These are phyloP conservation scores for Solanum okadae DNA, from an alignment of 257 asterid species.

Conservation along the genomic window DNA sequence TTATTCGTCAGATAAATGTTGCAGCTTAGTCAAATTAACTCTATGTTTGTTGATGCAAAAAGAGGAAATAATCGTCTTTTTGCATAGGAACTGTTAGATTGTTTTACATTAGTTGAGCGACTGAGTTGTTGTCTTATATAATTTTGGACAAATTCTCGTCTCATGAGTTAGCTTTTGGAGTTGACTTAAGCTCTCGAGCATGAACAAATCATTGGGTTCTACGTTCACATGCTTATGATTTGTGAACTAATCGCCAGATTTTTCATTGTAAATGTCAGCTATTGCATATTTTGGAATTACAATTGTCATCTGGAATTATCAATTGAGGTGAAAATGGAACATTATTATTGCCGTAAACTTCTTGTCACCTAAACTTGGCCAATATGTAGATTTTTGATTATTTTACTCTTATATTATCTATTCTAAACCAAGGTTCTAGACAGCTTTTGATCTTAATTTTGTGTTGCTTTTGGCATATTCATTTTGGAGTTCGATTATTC, in stretches of 20 bases:
- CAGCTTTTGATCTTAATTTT: not conserved
- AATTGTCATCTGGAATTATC: not conserved
- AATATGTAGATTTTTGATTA: not conserved
- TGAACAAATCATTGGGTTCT: not conserved
- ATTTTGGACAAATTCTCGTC: not conserved
- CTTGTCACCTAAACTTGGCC: not conserved
- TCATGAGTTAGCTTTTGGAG: not conserved
- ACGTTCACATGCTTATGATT: not conserved
- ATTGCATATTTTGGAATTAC: not conserved
- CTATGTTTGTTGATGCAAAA: not conserved
- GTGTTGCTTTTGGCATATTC: rapidly evolving
- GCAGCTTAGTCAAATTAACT: not conserved
- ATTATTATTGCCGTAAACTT: not conserved
- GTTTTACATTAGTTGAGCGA: not conserved
- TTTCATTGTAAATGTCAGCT: not conserved
- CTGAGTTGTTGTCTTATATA: not conserved
- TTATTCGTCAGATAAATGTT: not conserved
- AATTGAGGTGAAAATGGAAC: not conserved
- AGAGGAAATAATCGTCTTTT: not conserved
- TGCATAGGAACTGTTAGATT: not conserved
- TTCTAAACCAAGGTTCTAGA: not conserved
- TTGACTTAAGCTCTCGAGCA: too few species aligned
- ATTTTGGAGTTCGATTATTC: not conserved
- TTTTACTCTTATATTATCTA: not conserved
- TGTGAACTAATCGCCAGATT: not conserved